These are phyloP conservation scores for Boletus subparvulus DNA, from an alignment of 768 basidiomycete species.

Conservation along the genomic window DNA sequence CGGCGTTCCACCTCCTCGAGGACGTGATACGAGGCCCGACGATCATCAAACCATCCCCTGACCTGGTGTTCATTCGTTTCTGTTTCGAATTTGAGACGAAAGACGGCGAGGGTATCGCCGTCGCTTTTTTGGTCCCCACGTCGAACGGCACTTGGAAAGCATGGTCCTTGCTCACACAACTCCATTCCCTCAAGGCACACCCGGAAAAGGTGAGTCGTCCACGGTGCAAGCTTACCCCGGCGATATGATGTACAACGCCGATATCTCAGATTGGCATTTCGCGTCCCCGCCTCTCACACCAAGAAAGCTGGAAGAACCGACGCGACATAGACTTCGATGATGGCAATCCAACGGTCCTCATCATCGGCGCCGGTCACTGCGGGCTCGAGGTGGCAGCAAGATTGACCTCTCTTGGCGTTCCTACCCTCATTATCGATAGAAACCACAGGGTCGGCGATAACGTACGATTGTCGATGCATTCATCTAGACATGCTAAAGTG, in stretches of 20 bases:
- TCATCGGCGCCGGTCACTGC: slow-evolving; percentile 65
- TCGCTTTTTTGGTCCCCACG: slow-evolving; percentile 50
- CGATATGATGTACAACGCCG: not conserved
- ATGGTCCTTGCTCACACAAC: slow-evolving; percentile 55
- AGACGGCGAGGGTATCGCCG: slow-evolving; percentile 49
- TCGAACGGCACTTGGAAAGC: slow-evolving; percentile 52
- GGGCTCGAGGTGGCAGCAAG: slow-evolving; percentile 64
- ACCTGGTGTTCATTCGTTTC: slow-evolving; percentile 56
- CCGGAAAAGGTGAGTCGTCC: slow-evolving; percentile 41
- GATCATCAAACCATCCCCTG: slow-evolving; percentile 45
- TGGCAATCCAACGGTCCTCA: slow-evolving; percentile 52
- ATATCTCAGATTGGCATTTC: slow-evolving; percentile 33
- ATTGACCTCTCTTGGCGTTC: slow-evolving; percentile 54
- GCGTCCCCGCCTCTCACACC: slow-evolving; percentile 41
- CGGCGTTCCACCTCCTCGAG: slow-evolving; percentile 18
- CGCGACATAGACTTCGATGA: slow-evolving; percentile 45
- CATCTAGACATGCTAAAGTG: not conserved
- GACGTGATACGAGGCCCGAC: slow-evolving; percentile 28
- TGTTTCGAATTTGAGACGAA: slow-evolving; percentile 55
- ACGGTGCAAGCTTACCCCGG: not conserved
- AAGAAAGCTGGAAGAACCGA: slow-evolving; percentile 50
- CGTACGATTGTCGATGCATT: slow-evolving; percentile 8
- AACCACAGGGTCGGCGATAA: slow-evolving; percentile 50
- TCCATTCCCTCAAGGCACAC: slow-evolving; percentile 53
- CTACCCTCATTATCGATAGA: slow-evolving; percentile 54